Base-by-base conservation (phyloP, 2,329 filamentous ascomycete genomes). In the Aspergillus pseudonomiae region DNA sequence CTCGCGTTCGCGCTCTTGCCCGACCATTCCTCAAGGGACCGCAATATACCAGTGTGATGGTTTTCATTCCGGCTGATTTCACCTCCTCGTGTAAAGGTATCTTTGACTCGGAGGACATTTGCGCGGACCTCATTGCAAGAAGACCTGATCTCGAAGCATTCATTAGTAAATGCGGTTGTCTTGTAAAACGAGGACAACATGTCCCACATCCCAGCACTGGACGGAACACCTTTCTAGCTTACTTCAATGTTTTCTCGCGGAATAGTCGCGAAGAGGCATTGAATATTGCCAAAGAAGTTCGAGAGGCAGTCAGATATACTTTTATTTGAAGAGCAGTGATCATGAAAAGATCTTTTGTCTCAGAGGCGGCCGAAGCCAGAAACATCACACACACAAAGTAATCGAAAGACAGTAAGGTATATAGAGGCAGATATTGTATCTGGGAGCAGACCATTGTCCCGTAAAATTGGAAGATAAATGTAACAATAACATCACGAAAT, bases 161-260 rank as follows among this genome's bases (percentile, higher is more conserved):
- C 24, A 46, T 61, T 16, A 32, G 12, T 4, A 14, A 19, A 30
- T 57, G 21, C 28, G 12, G 10, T 36, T 61, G 50, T 50, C 14
- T 30, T n/a, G 41, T 48, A 14, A 24, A 61, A 21, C 36, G 59
- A 45, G 45, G 28, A 32, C n/a, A 26, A 26, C 12, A 32, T 62
- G 4, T 11, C 16, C 12, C 19, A 57, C 12, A 41, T 41, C 60
- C 54, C 6, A 2, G 4, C n/a, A 36, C 54, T 0, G 54, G 53
- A 10, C 26, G 30, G 19, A 48, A 52, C 11, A 28, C 53, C 2
- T 62, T 26, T 24, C 24, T 58, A 19, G 60, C 54, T 12, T 45
- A 62, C 26, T 62, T 62, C 45, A 62, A 62, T 45, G 60, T 62
- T n/a, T 62, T 62, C 39, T 62, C 60, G 9, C 41, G 60, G 6